A percentile compares a stretch with the other conserved stretches of the same genome.
These are phyloP conservation scores for Cyclotella kingstonii DNA, from an alignment of 108 stramenopile genomes.

Conservation along the genomic window DNA sequence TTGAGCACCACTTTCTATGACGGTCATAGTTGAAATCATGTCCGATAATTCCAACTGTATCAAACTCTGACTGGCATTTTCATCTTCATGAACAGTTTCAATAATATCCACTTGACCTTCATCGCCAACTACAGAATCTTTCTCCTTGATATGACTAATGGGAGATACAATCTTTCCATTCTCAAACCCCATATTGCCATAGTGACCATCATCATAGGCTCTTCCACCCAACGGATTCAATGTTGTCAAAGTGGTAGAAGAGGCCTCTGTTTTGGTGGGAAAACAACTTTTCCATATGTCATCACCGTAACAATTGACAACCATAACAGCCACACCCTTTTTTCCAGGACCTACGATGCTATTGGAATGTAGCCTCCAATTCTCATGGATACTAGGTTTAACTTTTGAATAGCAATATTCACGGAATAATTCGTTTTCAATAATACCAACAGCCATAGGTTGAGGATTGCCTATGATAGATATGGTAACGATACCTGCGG, in stretches of 20 bases:
- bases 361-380: slow-evolving; percentile 4
- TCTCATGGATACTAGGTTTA: neutral
- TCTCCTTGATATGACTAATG: slow-evolving; percentile 16
- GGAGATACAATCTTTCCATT: slow-evolving; percentile 56
- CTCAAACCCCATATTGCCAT: slow-evolving; percentile 76
- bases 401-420: slow-evolving; percentile 38
- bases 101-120: slow-evolving; percentile 7
- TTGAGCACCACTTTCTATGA: neutral
- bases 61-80: no score
- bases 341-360: slow-evolving; percentile 49
- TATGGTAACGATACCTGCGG: slow-evolving; percentile 52
- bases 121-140: slow-evolving; percentile 13
- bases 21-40: no score
- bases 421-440: slow-evolving; percentile 31
- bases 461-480: slow-evolving; percentile 65
- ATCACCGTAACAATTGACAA: slow-evolving; percentile 79
- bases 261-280: slow-evolving; percentile 11
- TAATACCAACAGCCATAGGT: slow-evolving; percentile 67
- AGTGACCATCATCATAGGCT: slow-evolving; percentile 66
- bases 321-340: slow-evolving; percentile 67
- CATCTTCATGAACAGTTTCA: slow-evolving; percentile 1
- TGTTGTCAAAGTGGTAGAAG: neutral
- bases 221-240: slow-evolving; percentile 49
- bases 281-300: slow-evolving; percentile 65
- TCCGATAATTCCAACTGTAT: neutral